Conservation (phyloP, 306 rosid species). For the Quercus wislizeni region DNA sequence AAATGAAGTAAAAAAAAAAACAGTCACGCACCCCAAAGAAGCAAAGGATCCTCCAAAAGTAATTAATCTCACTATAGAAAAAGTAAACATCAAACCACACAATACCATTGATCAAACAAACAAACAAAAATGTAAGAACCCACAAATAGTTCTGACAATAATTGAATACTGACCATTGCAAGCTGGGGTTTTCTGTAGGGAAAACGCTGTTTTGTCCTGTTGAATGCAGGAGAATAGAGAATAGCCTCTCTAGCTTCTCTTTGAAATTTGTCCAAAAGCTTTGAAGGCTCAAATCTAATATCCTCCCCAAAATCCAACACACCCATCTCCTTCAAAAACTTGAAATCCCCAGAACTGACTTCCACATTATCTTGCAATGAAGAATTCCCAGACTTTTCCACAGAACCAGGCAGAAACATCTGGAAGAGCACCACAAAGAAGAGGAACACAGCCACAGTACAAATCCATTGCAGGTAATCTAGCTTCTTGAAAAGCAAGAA, state of each 20-base stretch:
- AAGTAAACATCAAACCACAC: background rate
- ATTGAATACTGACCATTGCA: conserved; percentile 66
- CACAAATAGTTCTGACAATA: background rate
- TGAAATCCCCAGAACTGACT: conserved; percentile 40
- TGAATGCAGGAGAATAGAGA: conserved; percentile 34
- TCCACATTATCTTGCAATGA: conserved; percentile 38
- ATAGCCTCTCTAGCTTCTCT: conserved; percentile 37
- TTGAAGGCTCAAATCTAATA: conserved; percentile 57
- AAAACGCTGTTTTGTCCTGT: conserved; percentile 40
- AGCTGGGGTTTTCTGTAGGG: conserved; percentile 86
- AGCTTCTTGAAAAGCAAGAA: conserved; percentile 68
- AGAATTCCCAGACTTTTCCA: conserved; percentile 49
- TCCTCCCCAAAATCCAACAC: conserved; percentile 71
- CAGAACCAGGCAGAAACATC: conserved; percentile 82
- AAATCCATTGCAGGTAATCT: conserved; percentile 93
- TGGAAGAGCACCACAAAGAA: conserved; percentile 77
- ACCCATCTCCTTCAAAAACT: conserved; percentile 42
- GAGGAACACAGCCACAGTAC: conserved; percentile 74
- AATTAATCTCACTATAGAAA: too few species aligned
- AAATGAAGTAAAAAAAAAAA: conserved; percentile 13
- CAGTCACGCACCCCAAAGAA: background rate
- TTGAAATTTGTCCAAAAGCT: conserved; percentile 62
- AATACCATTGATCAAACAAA: background rate
- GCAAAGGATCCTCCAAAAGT: background rate
- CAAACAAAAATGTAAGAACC: background rate